Evolutionary conservation across 2,329 filamentous ascomycete genomes (phyloP).

Genomic region (Aspergillus versicolor): DNA sequence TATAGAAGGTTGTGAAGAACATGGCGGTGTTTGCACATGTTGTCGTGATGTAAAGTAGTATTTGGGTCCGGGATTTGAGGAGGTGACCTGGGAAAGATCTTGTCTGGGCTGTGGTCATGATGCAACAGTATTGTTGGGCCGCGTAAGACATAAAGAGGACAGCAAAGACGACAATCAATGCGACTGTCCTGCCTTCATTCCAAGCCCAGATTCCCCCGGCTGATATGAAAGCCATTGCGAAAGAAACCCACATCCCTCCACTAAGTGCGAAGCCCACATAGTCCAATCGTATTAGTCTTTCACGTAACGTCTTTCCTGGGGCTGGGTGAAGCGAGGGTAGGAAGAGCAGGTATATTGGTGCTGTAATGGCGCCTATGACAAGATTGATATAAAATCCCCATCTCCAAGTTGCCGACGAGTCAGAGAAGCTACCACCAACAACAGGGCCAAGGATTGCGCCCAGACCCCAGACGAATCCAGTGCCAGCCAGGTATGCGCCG

Average conservation of each 20-base stretch:
- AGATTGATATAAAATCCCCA: conserved; percentile 14
- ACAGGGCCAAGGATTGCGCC: conserved; percentile 9
- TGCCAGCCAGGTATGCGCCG: neutral
- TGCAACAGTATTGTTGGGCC: neutral
- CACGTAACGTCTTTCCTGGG: neutral
- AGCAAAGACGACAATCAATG: conserved; percentile 34
- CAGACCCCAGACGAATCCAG: neutral
- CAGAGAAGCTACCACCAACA: conserved; percentile 9
- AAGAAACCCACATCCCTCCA: neutral
- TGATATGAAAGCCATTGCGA: conserved; percentile 17
- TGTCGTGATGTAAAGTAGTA: neutral
- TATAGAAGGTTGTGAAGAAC: neutral
- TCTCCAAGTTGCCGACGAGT: conserved; percentile 15
- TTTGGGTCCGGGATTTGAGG: neutral
- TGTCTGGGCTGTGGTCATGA: neutral
- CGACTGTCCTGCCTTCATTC: conserved; percentile 32
- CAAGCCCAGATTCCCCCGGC: conserved; percentile 53
- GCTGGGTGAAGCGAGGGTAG: neutral
- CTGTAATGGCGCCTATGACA: conserved; percentile 3
- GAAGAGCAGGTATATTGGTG: neutral
- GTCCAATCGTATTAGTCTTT: neutral
- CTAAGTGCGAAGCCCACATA: neutral
- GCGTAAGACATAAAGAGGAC: conserved; percentile 46
- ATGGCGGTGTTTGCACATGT: neutral
- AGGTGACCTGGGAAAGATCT: neutral